Conservation (phyloP, 331 rosid genomes). For the Saraca asoca region DNA sequence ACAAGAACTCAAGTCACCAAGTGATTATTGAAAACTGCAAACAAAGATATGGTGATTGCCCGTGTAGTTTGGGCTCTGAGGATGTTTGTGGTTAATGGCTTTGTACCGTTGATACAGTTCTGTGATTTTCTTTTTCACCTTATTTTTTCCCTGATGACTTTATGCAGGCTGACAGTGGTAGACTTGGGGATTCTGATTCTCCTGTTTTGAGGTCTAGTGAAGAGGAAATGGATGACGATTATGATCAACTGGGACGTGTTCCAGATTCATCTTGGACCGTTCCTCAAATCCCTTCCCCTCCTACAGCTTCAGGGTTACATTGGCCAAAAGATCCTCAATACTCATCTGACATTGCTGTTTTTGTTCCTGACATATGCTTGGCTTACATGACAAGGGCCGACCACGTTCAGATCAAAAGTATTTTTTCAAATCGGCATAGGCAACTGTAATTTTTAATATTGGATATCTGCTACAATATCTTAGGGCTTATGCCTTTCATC, state of each 20-base stretch:
- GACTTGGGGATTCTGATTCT: slow-evolving; percentile 69
- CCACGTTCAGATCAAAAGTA: slow-evolving; percentile 32
- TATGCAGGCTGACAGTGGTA: slow-evolving; percentile 71
- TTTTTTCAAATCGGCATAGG: slow-evolving; percentile 45
- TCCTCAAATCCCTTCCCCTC: slow-evolving; percentile 87
- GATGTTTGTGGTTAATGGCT: not conserved
- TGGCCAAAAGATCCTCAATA: slow-evolving; percentile 66
- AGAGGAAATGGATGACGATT: slow-evolving; percentile 53
- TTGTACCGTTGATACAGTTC: slow-evolving; percentile 2
- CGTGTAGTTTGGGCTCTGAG: not conserved
- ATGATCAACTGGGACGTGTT: slow-evolving; percentile 53
- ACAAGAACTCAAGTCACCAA: no score
- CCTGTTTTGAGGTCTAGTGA: slow-evolving; percentile 55
- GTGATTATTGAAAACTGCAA: not conserved
- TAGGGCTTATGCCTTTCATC: slow-evolving; percentile 18
- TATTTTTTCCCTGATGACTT: slow-evolving; percentile 27
- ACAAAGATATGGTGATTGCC: not conserved
- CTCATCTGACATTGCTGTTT: slow-evolving; percentile 42
- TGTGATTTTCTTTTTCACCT: slow-evolving; percentile 33
- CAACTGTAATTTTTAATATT: slow-evolving; percentile 36
- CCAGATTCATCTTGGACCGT: slow-evolving; percentile 77
- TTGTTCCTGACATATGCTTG: slow-evolving; percentile 69
- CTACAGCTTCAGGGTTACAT: slow-evolving; percentile 80
- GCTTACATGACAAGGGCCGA: slow-evolving; percentile 40
- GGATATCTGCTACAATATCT: slow-evolving; percentile 16